These are phyloP conservation scores for Pythium utonaiense DNA, from an alignment of 352 stramenopile species.

Conservation along the genomic window DNA sequence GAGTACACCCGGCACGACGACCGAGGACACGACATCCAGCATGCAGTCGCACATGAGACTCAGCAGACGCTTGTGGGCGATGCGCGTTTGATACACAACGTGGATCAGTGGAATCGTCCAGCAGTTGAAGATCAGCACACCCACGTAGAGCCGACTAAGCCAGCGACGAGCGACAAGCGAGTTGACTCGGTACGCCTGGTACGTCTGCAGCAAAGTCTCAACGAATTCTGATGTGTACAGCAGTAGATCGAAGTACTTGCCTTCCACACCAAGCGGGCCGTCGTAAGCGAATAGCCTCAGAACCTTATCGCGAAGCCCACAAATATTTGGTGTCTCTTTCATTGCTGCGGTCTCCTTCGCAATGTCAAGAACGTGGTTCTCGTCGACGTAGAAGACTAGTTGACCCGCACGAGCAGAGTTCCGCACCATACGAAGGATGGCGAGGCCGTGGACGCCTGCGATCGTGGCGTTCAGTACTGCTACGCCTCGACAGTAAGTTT, in stretches of 20 bases:
- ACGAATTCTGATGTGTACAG: background rate
- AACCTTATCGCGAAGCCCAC: too few relatives aligned
- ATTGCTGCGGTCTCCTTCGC: too few relatives aligned
- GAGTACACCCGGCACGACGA: background rate
- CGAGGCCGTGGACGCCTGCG: background rate
- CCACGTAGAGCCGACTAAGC: constrained; percentile 15
- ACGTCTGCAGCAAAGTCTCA: constrained; percentile 11
- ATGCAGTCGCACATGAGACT: background rate
- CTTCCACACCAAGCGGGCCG: constrained; percentile 1
- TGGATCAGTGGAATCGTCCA: constrained; percentile 1
- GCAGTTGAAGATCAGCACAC: constrained; percentile 5
- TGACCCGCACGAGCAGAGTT: background rate
- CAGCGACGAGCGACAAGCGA: constrained; percentile 2
- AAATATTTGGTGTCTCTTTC: too few relatives aligned
- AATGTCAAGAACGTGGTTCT: too few relatives aligned
- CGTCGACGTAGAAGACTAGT: background rate
- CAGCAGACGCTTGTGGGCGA: background rate
- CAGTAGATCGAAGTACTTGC: constrained; percentile 5
- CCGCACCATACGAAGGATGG: background rate
- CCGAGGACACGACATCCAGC: background rate
- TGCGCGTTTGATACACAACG: background rate
- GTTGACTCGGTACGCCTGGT: constrained; percentile 10
- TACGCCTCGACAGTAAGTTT: background rate
- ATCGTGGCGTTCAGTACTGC: background rate
- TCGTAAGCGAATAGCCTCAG: background rate